Conservation (phyloP, 495 filamentous ascomycete species). For the Penicillium riverlandense region DNA sequence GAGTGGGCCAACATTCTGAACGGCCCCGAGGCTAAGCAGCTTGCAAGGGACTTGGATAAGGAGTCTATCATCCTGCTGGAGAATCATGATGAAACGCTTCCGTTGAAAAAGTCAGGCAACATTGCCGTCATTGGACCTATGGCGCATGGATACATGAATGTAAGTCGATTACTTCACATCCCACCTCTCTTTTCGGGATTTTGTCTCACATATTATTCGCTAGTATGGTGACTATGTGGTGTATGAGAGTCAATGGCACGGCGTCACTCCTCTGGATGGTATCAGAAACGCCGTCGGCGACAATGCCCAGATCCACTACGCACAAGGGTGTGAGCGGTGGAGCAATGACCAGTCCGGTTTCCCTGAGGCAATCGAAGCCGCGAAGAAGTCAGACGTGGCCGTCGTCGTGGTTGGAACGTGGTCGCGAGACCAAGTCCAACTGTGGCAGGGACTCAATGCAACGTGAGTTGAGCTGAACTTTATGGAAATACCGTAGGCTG, state of each 20-base stretch:
- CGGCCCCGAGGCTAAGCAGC: conserved; percentile 43
- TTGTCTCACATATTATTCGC: neutral
- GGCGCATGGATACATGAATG: conserved; percentile 64
- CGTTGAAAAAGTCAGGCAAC: conserved; percentile 50
- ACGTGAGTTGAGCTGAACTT: conserved; percentile 24
- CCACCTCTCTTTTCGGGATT: neutral
- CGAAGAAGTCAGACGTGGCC: conserved; percentile 59
- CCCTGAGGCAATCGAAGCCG: conserved; percentile 52
- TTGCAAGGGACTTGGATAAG: conserved; percentile 54
- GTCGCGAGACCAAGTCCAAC: conserved; percentile 61
- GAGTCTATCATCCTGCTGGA: conserved; percentile 67
- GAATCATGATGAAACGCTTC: conserved; percentile 55
- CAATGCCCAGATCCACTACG: conserved; percentile 49
- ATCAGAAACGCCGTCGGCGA: conserved; percentile 53
- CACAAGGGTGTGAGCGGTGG: conserved; percentile 67
- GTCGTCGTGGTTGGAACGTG: conserved; percentile 68
- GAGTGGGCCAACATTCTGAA: conserved; percentile 51
- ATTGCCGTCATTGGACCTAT: conserved; percentile 71
- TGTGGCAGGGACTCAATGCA: conserved; percentile 63
- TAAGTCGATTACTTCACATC: conserved; percentile 20
- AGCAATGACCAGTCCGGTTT: conserved; percentile 59
- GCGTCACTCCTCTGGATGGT: conserved; percentile 59
- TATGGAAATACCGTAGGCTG: neutral
- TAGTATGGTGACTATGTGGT: conserved; percentile 65
- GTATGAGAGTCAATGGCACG: conserved; percentile 49